These are phyloP conservation scores for Orbilia blumenaviensis DNA, from an alignment of 2,329 filamentous ascomycete species.

Conservation along the genomic window DNA sequence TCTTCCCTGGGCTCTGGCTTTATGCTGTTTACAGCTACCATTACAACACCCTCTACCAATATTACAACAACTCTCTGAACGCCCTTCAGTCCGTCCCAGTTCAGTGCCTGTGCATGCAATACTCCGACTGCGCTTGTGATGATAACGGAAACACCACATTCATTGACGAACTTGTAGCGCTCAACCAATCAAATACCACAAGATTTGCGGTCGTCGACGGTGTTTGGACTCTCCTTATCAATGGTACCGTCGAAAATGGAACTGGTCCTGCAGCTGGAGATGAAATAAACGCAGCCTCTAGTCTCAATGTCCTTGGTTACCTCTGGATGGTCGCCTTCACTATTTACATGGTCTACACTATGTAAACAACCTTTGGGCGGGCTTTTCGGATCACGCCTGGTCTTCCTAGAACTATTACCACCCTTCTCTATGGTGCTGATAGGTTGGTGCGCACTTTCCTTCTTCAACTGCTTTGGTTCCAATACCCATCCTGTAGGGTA, in stretches of 20 bases:
- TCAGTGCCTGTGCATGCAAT: constrained; percentile 69
- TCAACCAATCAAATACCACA: constrained; percentile 69
- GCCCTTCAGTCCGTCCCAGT: constrained; percentile 70
- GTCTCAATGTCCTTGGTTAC: constrained; percentile 30
- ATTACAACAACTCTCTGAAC: constrained; percentile 64
- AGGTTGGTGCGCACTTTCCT: constrained; percentile 20
- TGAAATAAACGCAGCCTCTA: background rate
- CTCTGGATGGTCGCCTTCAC: constrained; percentile 43
- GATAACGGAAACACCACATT: constrained; percentile 71
- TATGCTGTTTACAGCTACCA: constrained; percentile 71
- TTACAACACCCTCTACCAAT: constrained; percentile 69
- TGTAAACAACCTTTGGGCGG: constrained; percentile 9
- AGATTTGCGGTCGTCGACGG: constrained; percentile 71
- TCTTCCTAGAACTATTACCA: background rate
- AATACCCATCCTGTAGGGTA: background rate
- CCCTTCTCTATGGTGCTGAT: background rate
- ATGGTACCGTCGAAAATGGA: constrained; percentile 77
- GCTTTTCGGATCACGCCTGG: background rate
- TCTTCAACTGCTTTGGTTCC: background rate
- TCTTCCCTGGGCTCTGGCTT: constrained; percentile 74
- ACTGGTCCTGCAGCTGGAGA: constrained; percentile 66
- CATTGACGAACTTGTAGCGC: constrained; percentile 70
- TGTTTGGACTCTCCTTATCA: constrained; percentile 71
- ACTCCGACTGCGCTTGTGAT: constrained; percentile 73
- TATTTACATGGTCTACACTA: constrained; percentile 31